phyloP scores from a whole-genome alignment of 129 eudicot species.

The Chrysanthemum seticuspe region DNA sequence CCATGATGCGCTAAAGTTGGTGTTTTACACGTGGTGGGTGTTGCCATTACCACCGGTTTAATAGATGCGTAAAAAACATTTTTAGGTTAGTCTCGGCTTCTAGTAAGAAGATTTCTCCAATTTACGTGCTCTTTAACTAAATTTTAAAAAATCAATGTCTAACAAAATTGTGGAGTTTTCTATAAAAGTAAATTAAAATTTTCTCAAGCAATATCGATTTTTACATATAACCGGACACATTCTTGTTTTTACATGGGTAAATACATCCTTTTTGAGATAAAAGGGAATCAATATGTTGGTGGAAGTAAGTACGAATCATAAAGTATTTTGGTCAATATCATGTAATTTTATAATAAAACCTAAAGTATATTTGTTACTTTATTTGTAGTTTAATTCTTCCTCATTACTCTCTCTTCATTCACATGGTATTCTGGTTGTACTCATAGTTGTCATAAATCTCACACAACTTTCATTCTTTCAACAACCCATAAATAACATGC shows the following conservation, averaged over 20 bases:
- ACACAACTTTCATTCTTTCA: constrained; percentile 11
- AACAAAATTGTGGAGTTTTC: no score
- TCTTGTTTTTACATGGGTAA: not conserved
- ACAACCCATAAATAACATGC: constrained; percentile 10
- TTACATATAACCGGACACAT: no score
- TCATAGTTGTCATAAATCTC: constrained; percentile 25
- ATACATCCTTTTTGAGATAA: not conserved
- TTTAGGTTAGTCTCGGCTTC: no score
- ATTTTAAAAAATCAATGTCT: no score
- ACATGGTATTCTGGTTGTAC: constrained; percentile 31
- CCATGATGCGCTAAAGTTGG: no score
- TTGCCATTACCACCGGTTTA: no score
- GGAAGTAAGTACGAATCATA: not conserved
- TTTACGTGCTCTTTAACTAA: no score
- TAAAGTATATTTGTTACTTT: constrained; percentile 16
- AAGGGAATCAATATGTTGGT: constrained; percentile 10
- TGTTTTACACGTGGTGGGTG: no score
- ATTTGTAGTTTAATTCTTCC: not conserved
- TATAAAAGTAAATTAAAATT: no score
- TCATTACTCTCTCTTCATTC: constrained; percentile 17
- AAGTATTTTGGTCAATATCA: not conserved
- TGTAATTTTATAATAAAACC: not conserved
- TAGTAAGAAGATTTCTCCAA: no score
- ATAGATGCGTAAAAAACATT: no score
- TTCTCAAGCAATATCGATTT: no score